phyloP scores from a whole-genome alignment of 2,329 filamentous ascomycete species.

The Sordariomycetes sp. region DNA sequence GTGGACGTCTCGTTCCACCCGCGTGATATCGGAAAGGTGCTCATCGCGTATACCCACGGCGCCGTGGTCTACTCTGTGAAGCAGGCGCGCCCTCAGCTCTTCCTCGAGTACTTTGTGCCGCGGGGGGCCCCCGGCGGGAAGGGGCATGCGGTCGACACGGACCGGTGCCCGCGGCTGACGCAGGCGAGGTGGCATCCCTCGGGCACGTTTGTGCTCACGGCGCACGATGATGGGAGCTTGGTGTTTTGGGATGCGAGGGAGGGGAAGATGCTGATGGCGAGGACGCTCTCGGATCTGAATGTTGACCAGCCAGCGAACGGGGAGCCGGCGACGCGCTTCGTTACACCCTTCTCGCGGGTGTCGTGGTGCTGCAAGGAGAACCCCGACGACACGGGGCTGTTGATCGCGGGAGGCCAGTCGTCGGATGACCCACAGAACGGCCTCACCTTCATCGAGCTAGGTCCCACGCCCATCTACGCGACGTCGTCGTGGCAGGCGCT shows the following conservation, averaged over 20 bases:
- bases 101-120: conserved; percentile 72
- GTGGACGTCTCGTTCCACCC: conserved; percentile 78
- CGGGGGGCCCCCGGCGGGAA: conserved; percentile 76
- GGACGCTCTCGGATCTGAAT: conserved; percentile 62
- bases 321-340: conserved; percentile 40
- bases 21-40: conserved; percentile 77
- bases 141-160: conserved; percentile 42
- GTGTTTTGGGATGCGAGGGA: conserved; percentile 94
- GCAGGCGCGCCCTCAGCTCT: conserved; percentile 65
- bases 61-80: conserved; percentile 92
- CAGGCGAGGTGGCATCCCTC: conserved; percentile 92
- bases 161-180: conserved; percentile 60
- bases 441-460: conserved; percentile 81
- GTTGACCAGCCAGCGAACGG: conserved; percentile 52
- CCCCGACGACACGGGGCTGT: conserved; percentile 79
- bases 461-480: conserved; percentile 76
- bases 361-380: conserved; percentile 92
- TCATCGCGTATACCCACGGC: conserved; percentile 84
- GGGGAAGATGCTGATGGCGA: conserved; percentile 67
- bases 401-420: conserved; percentile 71
- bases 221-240: conserved; percentile 80
- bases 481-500: conserved; percentile 85
- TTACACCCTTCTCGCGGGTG: conserved; percentile 65
- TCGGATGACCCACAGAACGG: conserved; percentile 57
- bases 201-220: conserved; percentile 76